These are phyloP conservation scores for Lachnellula hyalina DNA, from an alignment of 2,329 filamentous ascomycete species.

Conservation along the genomic window DNA sequence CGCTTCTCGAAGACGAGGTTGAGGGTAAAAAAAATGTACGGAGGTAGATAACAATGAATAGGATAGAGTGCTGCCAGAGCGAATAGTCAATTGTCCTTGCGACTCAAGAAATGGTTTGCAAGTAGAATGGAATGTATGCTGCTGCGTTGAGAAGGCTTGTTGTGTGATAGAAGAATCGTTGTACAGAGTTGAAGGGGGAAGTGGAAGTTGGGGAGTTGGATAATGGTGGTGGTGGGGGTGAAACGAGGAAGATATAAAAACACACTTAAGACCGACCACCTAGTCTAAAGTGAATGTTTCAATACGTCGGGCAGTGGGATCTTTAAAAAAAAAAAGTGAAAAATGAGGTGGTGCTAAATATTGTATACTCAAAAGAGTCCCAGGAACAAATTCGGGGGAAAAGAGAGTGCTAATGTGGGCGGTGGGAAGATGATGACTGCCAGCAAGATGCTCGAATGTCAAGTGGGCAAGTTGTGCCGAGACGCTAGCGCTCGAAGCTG, in stretches of 20 bases:
- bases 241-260: not conserved
- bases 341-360: no score
- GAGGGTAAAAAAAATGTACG: conserved; percentile 5
- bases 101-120: not conserved
- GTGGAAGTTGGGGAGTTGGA: not conserved
- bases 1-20: conserved; percentile 4
- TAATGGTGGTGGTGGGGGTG: not conserved
- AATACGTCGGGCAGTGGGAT: no score
- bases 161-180: not conserved
- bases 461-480: not conserved
- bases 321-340: no score
- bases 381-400: no score
- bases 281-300: not conserved
- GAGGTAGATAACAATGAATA: not conserved
- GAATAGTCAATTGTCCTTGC: not conserved
- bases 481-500: not conserved
- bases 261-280: not conserved
- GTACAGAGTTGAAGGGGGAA: conserved; percentile 2
- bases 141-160: not conserved
- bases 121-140: not conserved
- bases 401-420: no score
- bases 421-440: no score
- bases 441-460: not conserved
- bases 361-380: no score
- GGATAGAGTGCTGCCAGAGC: not conserved